Evolutionary conservation across 768 basidiomycete species (phyloP), one percentile per base, ranked within the genome.

Genomic region (Suillus fuscotomentosus): DNA sequence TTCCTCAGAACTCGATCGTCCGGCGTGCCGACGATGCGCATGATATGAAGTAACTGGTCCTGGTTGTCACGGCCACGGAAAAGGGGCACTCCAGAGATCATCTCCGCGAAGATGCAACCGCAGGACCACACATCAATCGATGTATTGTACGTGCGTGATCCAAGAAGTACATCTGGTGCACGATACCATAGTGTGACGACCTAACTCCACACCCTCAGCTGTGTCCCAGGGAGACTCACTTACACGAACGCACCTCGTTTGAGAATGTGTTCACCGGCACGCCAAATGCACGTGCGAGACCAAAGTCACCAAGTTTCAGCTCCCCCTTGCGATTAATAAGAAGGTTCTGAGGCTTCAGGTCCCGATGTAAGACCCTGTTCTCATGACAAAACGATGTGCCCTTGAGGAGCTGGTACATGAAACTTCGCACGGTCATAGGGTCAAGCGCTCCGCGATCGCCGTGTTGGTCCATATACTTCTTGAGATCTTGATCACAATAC

Each of bases 101-200:
- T 99, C 79, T 99, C 97, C 22, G 97, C 97, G 75, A 99, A 97
- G 73, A 99, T 99, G 75, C 97, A 99, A 11, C 97, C 97, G 63
- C 95, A 97, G 15, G 94, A 95, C 97, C 97, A 99, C 59, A 99
- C 92, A 75, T 99, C 97, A 70, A 99, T 99, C 38, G 93, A 95
- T 3, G 97, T 99, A 79, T 91, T 96, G 75, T 99, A 99, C 22
- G 97, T 99, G 65, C 97, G 85, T 24, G 95, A 97, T 60, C 97
- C 97, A 67, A 99, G 86, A 31, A 99, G 86, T 50, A 99, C 97
- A 73, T 99, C 97, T 0, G 97, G 97, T 2, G 97, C 96, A 61
- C 97, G 90, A 76, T 99, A 99, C 97, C 97, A 99, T 15, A 99
- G 78, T 36, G 97, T 99, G 24, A 99, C 97, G 63, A 99, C 97